Evolutionary conservation across 2,329 filamentous ascomycete genomes (phyloP).

Genomic region (Fusarium tupiense): DNA sequence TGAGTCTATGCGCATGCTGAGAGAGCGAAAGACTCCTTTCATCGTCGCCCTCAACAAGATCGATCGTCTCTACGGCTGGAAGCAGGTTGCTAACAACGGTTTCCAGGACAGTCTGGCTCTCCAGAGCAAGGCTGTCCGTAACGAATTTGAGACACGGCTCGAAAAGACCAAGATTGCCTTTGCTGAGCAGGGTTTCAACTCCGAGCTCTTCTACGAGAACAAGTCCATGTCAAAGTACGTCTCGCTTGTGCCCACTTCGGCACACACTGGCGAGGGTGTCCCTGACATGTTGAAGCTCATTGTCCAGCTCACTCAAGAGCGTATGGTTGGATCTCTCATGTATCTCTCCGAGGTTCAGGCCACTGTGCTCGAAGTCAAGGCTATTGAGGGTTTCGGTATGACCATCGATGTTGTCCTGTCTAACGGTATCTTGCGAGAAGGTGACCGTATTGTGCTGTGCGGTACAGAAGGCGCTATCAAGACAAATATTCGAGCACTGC

Average conservation of each 20-base stretch:
- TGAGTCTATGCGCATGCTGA: slow-evolving; percentile 94
- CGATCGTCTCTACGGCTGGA: slow-evolving; percentile 98
- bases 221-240: slow-evolving; percentile 95
- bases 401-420: slow-evolving; percentile 97
- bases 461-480: slow-evolving; percentile 96
- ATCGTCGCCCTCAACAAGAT: slow-evolving; percentile 99
- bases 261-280: slow-evolving; percentile 98
- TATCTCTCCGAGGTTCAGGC: slow-evolving; percentile 98
- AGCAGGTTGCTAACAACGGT: slow-evolving; percentile 98
- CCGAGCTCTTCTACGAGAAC: slow-evolving; percentile 96
- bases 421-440: slow-evolving; percentile 94
- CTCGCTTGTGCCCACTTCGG: slow-evolving; percentile 96
- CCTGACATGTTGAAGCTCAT: slow-evolving; percentile 99
- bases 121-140: slow-evolving; percentile 92
- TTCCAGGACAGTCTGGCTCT: slow-evolving; percentile 91
- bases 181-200: slow-evolving; percentile 96
- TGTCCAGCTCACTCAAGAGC: slow-evolving; percentile 90
- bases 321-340: slow-evolving; percentile 97
- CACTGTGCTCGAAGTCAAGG: slow-evolving; percentile 98
- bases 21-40: slow-evolving; percentile 95
- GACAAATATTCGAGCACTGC: slow-evolving; percentile 92
- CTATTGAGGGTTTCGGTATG: slow-evolving; percentile 98
- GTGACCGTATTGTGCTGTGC: slow-evolving; percentile 93
- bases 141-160: slow-evolving; percentile 91
- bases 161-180: slow-evolving; percentile 94